Evolutionary conservation across 345 rosid species (phyloP).

Genomic region (Nasturtium officinale): DNA sequence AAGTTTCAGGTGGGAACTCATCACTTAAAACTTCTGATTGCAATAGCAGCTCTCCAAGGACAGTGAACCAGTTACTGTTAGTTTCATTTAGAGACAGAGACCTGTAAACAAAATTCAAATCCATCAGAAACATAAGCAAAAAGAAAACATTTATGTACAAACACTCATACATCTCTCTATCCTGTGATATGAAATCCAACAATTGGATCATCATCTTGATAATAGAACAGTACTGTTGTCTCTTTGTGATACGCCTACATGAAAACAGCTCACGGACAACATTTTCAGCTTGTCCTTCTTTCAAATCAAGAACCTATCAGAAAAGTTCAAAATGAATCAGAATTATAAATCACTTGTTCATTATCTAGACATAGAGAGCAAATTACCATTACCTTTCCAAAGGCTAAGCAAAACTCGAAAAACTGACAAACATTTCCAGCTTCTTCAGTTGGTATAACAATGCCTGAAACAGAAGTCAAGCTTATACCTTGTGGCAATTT

Average conservation of each 20-base stretch:
- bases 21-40: conserved; percentile 41
- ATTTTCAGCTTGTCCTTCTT: conserved; percentile 69
- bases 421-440: conserved; percentile 73
- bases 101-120: conserved; percentile 39
- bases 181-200: conserved; percentile 54
- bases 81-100: conserved; percentile 51
- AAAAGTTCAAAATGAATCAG: conserved; percentile 12
- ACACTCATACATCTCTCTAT: conserved; percentile 55
- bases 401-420: conserved; percentile 77
- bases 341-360: background rate
- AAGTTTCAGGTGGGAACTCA: conserved; percentile 36
- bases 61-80: conserved; percentile 56
- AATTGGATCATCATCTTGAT: conserved; percentile 61
- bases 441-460: conserved; percentile 57
- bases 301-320: conserved; percentile 63
- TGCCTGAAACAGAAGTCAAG: conserved; percentile 57
- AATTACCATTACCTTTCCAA: conserved; percentile 57
- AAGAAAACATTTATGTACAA: background rate
- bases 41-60: conserved; percentile 48
- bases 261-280: conserved; percentile 57
- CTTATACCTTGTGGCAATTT: conserved; percentile 55
- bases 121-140: background rate
- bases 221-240: conserved; percentile 50
- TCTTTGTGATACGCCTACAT: conserved; percentile 50
- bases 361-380: background rate